Base-by-base conservation (phyloP, 257 asterid species). In the Anisodus acutangulus region DNA sequence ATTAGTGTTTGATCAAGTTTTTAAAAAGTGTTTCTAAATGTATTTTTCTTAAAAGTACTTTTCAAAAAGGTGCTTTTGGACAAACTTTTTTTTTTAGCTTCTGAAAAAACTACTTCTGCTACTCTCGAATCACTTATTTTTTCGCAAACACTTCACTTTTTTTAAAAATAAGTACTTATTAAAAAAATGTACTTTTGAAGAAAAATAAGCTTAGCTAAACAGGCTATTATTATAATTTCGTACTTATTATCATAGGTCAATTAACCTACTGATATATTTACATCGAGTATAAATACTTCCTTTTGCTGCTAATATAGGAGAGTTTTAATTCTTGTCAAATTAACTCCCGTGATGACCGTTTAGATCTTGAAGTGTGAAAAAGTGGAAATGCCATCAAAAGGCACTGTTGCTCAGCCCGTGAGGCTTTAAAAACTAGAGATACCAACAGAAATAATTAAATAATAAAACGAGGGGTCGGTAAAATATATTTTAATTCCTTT, bases 311-410 rank as follows among this genome's bases (percentile, higher is more conserved):
- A 59, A 6, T 66, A 17, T 49, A 8, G 12, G 19, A 10, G 60
- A 47, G 9, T 74, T 22, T 68, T 69, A 69, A 69, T 69, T 69
- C 15, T 39, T 69, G 1, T 74, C 26, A 26, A 51, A 51, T 76
- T 76, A 22, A 51, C 4, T 13, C 12, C 81, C 63, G 62, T 76
- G 63, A 66, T 66, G 4, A 7, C 45, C 45, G 63, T 76, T 16
- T n/a, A 26, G 45, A 76, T 47, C 78, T 63, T 81, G 22, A 19
- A 81, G 22, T 81, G 59, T 45, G 59, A 62, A 35, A 2, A 43
- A 62, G 62, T 62, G 70, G 57, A 37, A 81, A 62, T 59, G 78
- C 71, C 72, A 80, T 26, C 58, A 19, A 3, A 72, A 19, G 41
- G 4, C 60, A 74, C 11, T 22, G 60, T 74, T 74, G 54, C 54